phyloP scores from a whole-genome alignment of 257 asterid species.

The Galeopsis tetrahit region DNA sequence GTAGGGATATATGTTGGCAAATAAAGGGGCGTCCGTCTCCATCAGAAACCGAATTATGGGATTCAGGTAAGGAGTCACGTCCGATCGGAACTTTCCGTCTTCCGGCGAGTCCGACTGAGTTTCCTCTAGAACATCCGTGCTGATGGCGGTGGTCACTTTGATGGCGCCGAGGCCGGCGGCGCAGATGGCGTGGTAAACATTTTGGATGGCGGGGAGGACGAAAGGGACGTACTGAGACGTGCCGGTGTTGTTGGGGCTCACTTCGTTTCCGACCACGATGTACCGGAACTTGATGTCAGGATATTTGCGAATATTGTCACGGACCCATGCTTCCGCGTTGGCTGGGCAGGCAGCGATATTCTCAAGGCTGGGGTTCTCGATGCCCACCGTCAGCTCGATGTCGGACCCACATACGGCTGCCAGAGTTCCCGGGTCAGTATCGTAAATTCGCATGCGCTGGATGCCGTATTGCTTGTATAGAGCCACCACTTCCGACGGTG shows the following conservation, averaged over 20 bases:
- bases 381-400: constrained; percentile 27
- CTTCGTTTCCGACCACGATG: constrained; percentile 45
- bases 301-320: constrained; percentile 3
- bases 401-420: constrained; percentile 26
- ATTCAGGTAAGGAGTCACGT: constrained; percentile 1
- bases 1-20: constrained; percentile 36
- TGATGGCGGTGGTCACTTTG: constrained; percentile 24
- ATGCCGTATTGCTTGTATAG: constrained; percentile 33
- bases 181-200: constrained; percentile 21
- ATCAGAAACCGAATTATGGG: constrained; percentile 24
- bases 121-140: not conserved
- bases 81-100: not conserved
- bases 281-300: constrained; percentile 25
- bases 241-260: constrained; percentile 23
- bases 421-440: constrained; percentile 29
- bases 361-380: constrained; percentile 21
- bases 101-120: constrained; percentile 23
- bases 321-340: constrained; percentile 41
- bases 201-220: constrained; percentile 37
- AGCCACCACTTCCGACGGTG: constrained; percentile 31
- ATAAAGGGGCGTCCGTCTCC: not conserved
- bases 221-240: not conserved
- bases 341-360: constrained; percentile 30
- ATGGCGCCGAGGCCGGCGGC: constrained; percentile 25
- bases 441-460: constrained; percentile 41